Base-by-base conservation (phyloP, 768 basidiomycete species). In the Boletus insuetus region DNA sequence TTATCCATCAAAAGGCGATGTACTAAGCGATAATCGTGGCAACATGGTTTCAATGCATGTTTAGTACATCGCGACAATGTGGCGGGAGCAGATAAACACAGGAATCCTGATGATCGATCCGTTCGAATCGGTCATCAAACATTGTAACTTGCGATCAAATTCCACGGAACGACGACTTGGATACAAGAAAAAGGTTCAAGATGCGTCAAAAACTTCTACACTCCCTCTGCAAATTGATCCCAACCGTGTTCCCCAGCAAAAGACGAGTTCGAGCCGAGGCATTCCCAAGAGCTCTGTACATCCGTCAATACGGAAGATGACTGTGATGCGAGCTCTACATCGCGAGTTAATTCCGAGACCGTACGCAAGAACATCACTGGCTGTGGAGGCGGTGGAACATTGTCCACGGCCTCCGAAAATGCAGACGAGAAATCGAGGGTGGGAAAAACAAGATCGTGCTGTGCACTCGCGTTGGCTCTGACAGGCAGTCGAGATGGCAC, bases 371-470 rank as follows among this genome's bases (percentile, higher is more conserved):
- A 34, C 9, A 63, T 43, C 51, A 51, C 34, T 9, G 62, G 66
- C 19, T 59, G 59, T 48, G 60, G 60, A 34, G 54, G 55, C 1
- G 35, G 29, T 0, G 56, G 41, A 55, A 45, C 29, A 31, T 51
- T 52, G 38, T 49, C 38, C 19, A 44, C 29, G 9, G 53, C 48
- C 9, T 49, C 51, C 14, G 60, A 40, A 26, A 79, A 80, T 9
- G 76, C 70, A 6, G 83, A 79, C 0, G 87, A 87, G 58, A 89
- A 80, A 66, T 91, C 88, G 49, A 91, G 77, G 1, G 83, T 87
- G 6, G 91, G 90, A n/a, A 92, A 73, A 12, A 93, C 70, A 54
- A 94, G 81, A 3, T 89, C 88, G 19, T 81, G 74, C 4, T 87
- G 74, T 12, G 85, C 81, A 63, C 89, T 85, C 22, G 61, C 64